Base-by-base conservation (phyloP, 208 protist species). In the Wallacemonas sp. region DNA sequence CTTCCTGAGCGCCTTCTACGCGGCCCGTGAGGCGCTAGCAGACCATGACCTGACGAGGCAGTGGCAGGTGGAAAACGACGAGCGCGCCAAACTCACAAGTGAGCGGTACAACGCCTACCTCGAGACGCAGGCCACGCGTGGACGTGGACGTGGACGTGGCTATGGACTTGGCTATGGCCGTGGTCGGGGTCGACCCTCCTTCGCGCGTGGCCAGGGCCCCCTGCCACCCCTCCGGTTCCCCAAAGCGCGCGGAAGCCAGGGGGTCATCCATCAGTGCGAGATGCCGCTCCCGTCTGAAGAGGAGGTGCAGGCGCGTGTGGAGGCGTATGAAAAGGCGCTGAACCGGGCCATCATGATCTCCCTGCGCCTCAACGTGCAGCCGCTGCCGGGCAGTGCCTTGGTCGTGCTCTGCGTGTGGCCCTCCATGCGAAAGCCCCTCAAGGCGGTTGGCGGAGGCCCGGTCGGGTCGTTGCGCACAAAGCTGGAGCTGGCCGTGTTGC, bases 1-100 rank as follows among this genome's bases (percentile, higher is more conserved):
- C 29, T 98, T 98, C 81, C 84, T 98, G 46, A 92, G 81, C n/a
- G 97, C 96, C 2, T 97, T 89, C 61, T 76, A 97, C n/a, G 81
- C 87, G 2, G 84, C 98, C 45, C 62, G 76, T 38, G 62, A 75
- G 22, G 74, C 81, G 38, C 23, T 65, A 1, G 54, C 38, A 20
- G 52, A 52, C 42, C 45, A 77, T 49, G 55, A 28, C 8, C 11
- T 23, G 26, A 38, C 22, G 26, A n/a, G 32, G 22, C n/a, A 11
- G 20, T 41, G 46, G 54, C 33, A 33, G 14, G 23, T 38, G 28
- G 54, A 33, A 45, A 68, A 44, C 32, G 44, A 41, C 29, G 14
- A 25, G 28, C 45, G 22, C 25, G 26, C 65, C 14, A 22, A 22
- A 41, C 23, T 32, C 20, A 59, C 66, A n/a, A 22, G 62, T 38